Percentiles rank a stretch among this genome's conserved stretches.
phyloP scores from a whole-genome alignment of 352 stramenopile species.

The Phytophthora sp. region DNA sequence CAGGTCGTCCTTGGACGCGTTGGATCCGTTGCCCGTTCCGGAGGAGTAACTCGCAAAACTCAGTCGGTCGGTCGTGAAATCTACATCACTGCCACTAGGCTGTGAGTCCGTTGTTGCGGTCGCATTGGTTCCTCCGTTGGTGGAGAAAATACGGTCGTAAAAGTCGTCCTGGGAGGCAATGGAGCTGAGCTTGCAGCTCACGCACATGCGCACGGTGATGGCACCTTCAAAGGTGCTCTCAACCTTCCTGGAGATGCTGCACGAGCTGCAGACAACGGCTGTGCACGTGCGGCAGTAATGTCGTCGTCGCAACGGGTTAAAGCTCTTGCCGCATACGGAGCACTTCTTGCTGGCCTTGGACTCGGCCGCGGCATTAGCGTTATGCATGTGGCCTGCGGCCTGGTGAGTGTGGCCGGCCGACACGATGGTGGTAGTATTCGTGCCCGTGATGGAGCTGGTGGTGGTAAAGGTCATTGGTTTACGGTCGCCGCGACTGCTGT shows the following conservation, averaged over 20 bases:
- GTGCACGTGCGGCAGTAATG: slow-evolving; percentile 81
- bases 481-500: slow-evolving; percentile 31
- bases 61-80: slow-evolving; percentile 47
- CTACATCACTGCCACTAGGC: slow-evolving; percentile 41
- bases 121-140: slow-evolving; percentile 33
- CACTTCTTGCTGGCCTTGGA: slow-evolving; percentile 64
- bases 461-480: slow-evolving; percentile 47
- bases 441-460: slow-evolving; percentile 37
- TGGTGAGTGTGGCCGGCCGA: slow-evolving; percentile 23
- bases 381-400: slow-evolving; percentile 12
- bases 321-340: slow-evolving; percentile 81
- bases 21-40: slow-evolving; percentile 32
- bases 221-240: slow-evolving; percentile 57
- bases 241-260: slow-evolving; percentile 76
- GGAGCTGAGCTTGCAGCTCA: slow-evolving; percentile 83
- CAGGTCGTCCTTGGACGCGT: slow-evolving; percentile 35
- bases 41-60: slow-evolving; percentile 59
- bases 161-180: slow-evolving; percentile 76
- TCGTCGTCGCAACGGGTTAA: slow-evolving; percentile 79
- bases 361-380: slow-evolving; percentile 17
- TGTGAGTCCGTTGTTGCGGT: slow-evolving; percentile 27
- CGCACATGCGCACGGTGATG: slow-evolving; percentile 76
- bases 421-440: slow-evolving; percentile 42
- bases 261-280: slow-evolving; percentile 79
- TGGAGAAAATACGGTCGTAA: slow-evolving; percentile 82